Conservation (phyloP, 2,329 filamentous ascomycete genomes). For the Phialophora expanda region DNA sequence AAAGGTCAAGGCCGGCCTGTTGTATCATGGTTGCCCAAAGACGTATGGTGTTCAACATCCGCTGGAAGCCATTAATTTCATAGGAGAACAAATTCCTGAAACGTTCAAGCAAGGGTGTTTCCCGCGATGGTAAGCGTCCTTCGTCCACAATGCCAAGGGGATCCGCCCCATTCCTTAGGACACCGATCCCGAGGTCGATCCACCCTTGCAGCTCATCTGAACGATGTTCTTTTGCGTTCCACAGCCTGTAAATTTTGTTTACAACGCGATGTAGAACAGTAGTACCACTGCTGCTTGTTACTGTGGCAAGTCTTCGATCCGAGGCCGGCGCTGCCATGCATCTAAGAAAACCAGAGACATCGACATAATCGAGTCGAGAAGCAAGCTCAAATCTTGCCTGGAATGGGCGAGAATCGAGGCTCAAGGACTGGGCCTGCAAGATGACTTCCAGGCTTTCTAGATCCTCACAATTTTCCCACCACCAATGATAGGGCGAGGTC, state of each 20-base stretch:
- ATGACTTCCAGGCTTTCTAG: neutral
- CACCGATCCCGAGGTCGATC: neutral
- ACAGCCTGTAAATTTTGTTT: neutral
- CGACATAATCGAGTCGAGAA: neutral
- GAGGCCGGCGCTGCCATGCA: neutral
- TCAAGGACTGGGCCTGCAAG: neutral
- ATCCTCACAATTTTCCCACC: neutral
- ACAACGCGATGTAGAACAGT: neutral
- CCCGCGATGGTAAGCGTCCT: too few relatives aligned
- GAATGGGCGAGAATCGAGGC: neutral
- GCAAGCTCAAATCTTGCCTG: neutral
- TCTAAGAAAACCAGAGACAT: neutral
- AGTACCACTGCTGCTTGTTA: neutral
- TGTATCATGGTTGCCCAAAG: neutral
- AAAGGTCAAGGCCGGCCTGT: neutral
- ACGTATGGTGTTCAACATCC: neutral
- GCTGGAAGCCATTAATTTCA: too few relatives aligned
- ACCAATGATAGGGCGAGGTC: neutral
- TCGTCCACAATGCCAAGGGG: neutral
- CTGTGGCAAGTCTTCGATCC: neutral
- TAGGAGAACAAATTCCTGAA: accelerated
- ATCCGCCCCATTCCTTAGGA: neutral
- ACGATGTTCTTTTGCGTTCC: too few relatives aligned
- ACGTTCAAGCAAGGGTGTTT: too few relatives aligned
- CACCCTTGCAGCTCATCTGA: neutral